Evolutionary conservation across 352 stramenopile genomes (phyloP).

Genomic region (Phytophthora rubi): DNA sequence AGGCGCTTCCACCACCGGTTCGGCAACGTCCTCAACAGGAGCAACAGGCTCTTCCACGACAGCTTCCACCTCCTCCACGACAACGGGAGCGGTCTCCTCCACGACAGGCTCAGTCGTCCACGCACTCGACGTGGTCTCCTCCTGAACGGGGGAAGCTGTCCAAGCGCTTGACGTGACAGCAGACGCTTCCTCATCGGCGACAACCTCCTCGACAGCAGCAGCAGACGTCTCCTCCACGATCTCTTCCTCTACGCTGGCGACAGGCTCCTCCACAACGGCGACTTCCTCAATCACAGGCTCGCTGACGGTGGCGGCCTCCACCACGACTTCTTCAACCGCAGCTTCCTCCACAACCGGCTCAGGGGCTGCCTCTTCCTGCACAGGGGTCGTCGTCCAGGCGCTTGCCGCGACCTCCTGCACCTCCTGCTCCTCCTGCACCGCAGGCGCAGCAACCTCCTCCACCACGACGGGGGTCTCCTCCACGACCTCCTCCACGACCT

Average conservation of each 20-base stretch:
- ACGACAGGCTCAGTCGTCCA: constrained; percentile 50
- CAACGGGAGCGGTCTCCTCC: constrained; percentile 26
- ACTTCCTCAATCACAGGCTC: constrained; percentile 15
- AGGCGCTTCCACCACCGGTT: constrained; percentile 24
- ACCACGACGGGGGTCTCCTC: constrained; percentile 1
- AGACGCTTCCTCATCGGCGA: constrained; percentile 17
- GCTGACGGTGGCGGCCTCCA: constrained; percentile 16
- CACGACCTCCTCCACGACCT: constrained; percentile 8
- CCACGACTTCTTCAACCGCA: constrained; percentile 13
- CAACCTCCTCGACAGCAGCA: constrained; percentile 25
- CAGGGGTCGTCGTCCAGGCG: constrained; percentile 8
- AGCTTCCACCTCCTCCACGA: constrained; percentile 26
- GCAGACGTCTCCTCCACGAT: constrained; percentile 7
- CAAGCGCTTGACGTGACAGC: constrained; percentile 14
- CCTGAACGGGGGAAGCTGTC: constrained; percentile 18
- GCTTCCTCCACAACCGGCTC: constrained; percentile 5
- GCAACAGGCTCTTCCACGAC: constrained; percentile 19
- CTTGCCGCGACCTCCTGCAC: constrained; percentile 3
- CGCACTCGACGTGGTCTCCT: constrained; percentile 26
- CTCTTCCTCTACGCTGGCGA: constrained; percentile 11
- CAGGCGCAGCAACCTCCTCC: not conserved
- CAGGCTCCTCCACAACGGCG: constrained; percentile 16
- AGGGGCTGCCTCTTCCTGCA: constrained; percentile 13
- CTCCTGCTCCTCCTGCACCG: constrained; percentile 5
- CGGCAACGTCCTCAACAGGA: constrained; percentile 11